phyloP scores from a whole-genome alignment of 2,329 filamentous ascomycete species.

The Colletotrichum eleusines region DNA sequence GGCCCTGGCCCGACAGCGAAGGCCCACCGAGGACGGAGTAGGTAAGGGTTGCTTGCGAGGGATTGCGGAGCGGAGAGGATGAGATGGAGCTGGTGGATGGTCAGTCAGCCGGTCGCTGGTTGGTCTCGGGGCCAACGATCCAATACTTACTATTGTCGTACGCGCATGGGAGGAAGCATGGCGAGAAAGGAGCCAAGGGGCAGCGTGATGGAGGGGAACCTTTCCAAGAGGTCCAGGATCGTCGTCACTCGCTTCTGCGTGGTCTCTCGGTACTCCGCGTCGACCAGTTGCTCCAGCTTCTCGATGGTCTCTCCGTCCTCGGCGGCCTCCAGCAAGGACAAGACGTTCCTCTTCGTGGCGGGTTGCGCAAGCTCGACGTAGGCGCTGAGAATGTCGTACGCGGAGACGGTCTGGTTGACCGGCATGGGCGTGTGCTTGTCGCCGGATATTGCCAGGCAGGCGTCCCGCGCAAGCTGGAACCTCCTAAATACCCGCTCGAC shows the following conservation, averaged over 20 bases:
- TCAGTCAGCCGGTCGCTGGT: background rate
- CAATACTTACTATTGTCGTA: slow-evolving; percentile 49
- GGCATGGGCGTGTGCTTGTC: slow-evolving; percentile 66
- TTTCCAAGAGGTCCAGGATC: slow-evolving; percentile 72
- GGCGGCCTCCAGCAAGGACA: slow-evolving; percentile 42
- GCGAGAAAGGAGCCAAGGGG: slow-evolving; percentile 70
- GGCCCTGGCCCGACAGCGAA: slow-evolving; percentile 61
- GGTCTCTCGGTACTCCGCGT: slow-evolving; percentile 55
- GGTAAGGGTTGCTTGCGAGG: slow-evolving; percentile 69
- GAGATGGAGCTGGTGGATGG: slow-evolving; percentile 67
- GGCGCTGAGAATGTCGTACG: slow-evolving; percentile 72
- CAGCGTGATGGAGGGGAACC: slow-evolving; percentile 64
- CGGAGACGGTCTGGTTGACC: slow-evolving; percentile 67
- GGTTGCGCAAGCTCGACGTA: slow-evolving; percentile 82
- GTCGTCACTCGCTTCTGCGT: slow-evolving; percentile 64
- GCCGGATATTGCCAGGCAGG: slow-evolving; percentile 71
- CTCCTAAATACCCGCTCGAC: slow-evolving; percentile 73
- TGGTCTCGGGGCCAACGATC: background rate
- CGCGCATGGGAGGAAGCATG: slow-evolving; percentile 73
- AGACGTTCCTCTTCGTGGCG: slow-evolving; percentile 71
- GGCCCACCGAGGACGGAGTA: slow-evolving; percentile 70
- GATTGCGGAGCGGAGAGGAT: slow-evolving; percentile 72
- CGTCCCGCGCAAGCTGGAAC: slow-evolving; percentile 78
- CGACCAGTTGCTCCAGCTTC: slow-evolving; percentile 54
- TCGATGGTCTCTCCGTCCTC: slow-evolving; percentile 50